A percentile compares a stretch with the other conserved stretches of the same genome.
These are phyloP conservation scores for Tulasnella sp. DNA, from an alignment of 768 basidiomycete genomes.

Conservation along the genomic window DNA sequence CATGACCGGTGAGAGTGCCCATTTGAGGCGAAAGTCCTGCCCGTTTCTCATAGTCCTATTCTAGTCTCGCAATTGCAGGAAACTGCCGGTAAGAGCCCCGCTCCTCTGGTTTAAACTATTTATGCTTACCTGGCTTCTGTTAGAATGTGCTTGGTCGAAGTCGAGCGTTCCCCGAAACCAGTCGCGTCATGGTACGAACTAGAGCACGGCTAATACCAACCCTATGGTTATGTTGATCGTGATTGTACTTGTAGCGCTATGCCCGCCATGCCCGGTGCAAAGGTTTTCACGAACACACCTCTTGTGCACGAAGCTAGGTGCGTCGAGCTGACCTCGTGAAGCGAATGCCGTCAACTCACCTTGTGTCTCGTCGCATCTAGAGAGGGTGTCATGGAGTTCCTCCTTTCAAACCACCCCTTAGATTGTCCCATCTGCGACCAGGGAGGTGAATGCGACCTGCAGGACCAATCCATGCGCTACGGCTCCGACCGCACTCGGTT, in stretches of 20 bases:
- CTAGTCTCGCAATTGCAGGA: slow-evolving; percentile 90
- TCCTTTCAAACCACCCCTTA: slow-evolving; percentile 95
- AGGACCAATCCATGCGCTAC: slow-evolving; percentile 99
- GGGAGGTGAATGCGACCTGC: slow-evolving; percentile 97
- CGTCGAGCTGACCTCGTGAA: not conserved
- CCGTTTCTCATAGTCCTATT: slow-evolving; percentile 42
- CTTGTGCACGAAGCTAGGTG: slow-evolving; percentile 86
- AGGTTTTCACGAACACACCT: slow-evolving; percentile 92
- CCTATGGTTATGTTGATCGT: slow-evolving; percentile 33
- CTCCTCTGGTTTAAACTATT: slow-evolving; percentile 33
- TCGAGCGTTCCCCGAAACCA: slow-evolving; percentile 92
- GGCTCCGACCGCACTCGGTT: slow-evolving; percentile 96
- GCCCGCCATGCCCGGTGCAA: slow-evolving; percentile 94
- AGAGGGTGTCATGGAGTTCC: slow-evolving; percentile 99
- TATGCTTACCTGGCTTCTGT: slow-evolving; percentile 18
- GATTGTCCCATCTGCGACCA: slow-evolving; percentile 99
- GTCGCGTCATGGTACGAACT: slow-evolving; percentile 81
- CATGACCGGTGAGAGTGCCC: slow-evolving; percentile 67
- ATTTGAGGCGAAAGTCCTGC: not conserved
- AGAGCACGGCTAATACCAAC: slow-evolving; percentile 10
- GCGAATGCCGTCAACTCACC: not conserved
- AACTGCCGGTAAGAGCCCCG: slow-evolving; percentile 81
- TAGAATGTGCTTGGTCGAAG: slow-evolving; percentile 99
- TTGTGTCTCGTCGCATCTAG: slow-evolving; percentile 47
- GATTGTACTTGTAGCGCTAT: slow-evolving; percentile 65